Evolutionary conservation across 192 early-diverging fungal species (phyloP).

Genomic region (Backusella westeae): DNA sequence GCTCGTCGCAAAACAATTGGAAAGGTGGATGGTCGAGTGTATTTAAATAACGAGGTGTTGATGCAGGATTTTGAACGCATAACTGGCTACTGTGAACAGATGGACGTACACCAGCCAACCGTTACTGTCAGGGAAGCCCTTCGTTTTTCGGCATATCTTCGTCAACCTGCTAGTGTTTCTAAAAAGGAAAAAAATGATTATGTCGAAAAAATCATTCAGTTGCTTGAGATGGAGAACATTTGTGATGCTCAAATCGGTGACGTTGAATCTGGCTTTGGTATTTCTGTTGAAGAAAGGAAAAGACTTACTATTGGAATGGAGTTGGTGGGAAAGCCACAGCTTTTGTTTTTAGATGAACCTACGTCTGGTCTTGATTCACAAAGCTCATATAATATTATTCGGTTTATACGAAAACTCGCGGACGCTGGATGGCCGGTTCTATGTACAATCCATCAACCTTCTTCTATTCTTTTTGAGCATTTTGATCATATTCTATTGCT

Average conservation of each 20-base stretch:
- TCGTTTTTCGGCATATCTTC: conserved; percentile 71
- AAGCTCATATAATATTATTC: conserved; percentile 69
- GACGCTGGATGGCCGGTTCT: conserved; percentile 66
- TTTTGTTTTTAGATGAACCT: conserved; percentile 76
- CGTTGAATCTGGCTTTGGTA: conserved; percentile 55
- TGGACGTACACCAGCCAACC: conserved; percentile 81
- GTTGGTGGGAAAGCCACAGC: conserved; percentile 71
- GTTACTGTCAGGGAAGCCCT: conserved; percentile 91
- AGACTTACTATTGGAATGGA: conserved; percentile 83
- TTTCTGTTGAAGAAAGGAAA: conserved; percentile 80
- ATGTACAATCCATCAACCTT: conserved; percentile 88
- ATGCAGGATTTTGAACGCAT: conserved; percentile 53
- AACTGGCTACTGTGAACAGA: conserved; percentile 85
- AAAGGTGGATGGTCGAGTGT: conserved; percentile 57
- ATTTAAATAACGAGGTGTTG: conserved; percentile 50
- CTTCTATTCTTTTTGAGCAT: conserved; percentile 73
- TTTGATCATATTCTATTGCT: conserved; percentile 83
- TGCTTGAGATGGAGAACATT: conserved; percentile 59
- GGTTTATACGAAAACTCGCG: conserved; percentile 66
- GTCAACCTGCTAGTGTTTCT: conserved; percentile 56
- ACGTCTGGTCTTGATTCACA: conserved; percentile 77
- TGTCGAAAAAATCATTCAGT: conserved; percentile 49
- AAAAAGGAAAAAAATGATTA: conserved; percentile 44
- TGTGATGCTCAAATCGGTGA: conserved; percentile 54
- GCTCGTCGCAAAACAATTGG: conserved; percentile 74